Percentiles rank a stretch among this genome's conserved stretches.
These are phyloP conservation scores for Musa beccarii DNA, from an alignment of 176 grass and related monocot species.

Conservation along the genomic window DNA sequence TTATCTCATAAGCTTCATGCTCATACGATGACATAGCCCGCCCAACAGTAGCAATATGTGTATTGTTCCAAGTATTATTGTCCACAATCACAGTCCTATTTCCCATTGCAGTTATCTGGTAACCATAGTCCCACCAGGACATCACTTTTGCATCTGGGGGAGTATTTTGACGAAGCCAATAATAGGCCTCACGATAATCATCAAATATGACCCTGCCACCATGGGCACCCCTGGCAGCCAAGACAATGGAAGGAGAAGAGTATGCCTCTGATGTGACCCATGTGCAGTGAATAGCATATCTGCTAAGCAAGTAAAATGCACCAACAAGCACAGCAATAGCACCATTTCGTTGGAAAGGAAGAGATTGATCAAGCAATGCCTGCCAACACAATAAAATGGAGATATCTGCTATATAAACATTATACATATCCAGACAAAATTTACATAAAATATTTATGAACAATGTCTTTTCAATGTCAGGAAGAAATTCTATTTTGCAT, in stretches of 20 bases:
- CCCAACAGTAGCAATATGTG: constrained; percentile 97
- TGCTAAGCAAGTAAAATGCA: constrained; percentile 86
- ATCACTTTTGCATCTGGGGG: constrained; percentile 93
- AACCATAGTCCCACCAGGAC: constrained; percentile 99
- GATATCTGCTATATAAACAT: too few relatives aligned
- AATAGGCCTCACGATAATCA: constrained; percentile 97
- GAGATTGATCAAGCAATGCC: constrained; percentile 68
- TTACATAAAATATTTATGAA: too few relatives aligned
- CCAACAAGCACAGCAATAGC: constrained; percentile 75
- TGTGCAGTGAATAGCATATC: constrained; percentile 93
- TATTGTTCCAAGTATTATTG: constrained; percentile 99
- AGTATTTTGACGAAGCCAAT: constrained; percentile 97
- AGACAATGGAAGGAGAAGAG: constrained; percentile 96
- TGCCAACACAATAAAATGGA: constrained; percentile 15
- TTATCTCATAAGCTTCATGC: constrained; percentile 98
- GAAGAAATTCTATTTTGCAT: too few relatives aligned
- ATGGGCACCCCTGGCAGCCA: constrained; percentile 69
- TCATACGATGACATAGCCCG: constrained; percentile 97
- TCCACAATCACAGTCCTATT: constrained; percentile 99
- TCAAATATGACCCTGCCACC: constrained; percentile 95
- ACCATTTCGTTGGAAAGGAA: constrained; percentile 77
- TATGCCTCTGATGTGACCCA: constrained; percentile 99
- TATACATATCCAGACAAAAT: too few relatives aligned
- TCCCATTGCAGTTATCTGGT: constrained; percentile 99
- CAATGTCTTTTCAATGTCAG: too few relatives aligned